phyloP scores from a whole-genome alignment of 352 stramenopile genomes.

The Phytophthora multivora region DNA sequence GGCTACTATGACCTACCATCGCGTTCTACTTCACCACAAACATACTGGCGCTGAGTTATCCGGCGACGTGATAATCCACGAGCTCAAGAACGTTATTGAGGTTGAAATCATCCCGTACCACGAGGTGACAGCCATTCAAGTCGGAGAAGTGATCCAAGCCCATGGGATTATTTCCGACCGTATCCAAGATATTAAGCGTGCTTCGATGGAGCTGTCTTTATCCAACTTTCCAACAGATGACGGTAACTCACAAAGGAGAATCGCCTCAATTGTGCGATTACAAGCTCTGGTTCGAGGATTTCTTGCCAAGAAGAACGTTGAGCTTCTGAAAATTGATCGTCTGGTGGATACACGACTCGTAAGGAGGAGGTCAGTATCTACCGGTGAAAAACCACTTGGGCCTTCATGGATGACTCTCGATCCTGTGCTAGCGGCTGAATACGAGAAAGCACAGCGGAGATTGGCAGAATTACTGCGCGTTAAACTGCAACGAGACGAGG shows the following conservation, averaged over 20 bases:
- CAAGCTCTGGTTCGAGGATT: slow-evolving; percentile 57
- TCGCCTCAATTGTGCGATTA: slow-evolving; percentile 37
- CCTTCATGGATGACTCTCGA: slow-evolving; percentile 34
- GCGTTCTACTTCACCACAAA: slow-evolving; percentile 37
- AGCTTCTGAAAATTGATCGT: slow-evolving; percentile 55
- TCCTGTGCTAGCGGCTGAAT: slow-evolving; percentile 17
- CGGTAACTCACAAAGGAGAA: slow-evolving; percentile 1
- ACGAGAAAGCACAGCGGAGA: slow-evolving; percentile 21
- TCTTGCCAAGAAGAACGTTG: slow-evolving; percentile 41
- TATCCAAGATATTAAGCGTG: slow-evolving; percentile 39
- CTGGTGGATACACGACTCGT: slow-evolving; percentile 54
- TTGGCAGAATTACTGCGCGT: slow-evolving; percentile 20
- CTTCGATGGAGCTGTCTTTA: slow-evolving; percentile 30
- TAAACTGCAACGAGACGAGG: slow-evolving; percentile 18
- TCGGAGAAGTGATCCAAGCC: slow-evolving; percentile 41
- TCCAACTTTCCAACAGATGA: slow-evolving; percentile 10
- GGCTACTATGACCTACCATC: slow-evolving; percentile 37
- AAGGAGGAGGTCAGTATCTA: slow-evolving; percentile 12
- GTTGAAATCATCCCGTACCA: slow-evolving; percentile 40
- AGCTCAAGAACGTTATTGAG: slow-evolving; percentile 30
- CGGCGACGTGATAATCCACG: slow-evolving; percentile 25
- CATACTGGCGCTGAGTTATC: slow-evolving; percentile 27
- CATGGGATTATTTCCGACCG: slow-evolving; percentile 37
- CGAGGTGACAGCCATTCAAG: slow-evolving; percentile 24
- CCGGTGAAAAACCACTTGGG: background rate